phyloP scores from a whole-genome alignment of 495 filamentous ascomycete genomes.

The Chaetomium tenue region DNA sequence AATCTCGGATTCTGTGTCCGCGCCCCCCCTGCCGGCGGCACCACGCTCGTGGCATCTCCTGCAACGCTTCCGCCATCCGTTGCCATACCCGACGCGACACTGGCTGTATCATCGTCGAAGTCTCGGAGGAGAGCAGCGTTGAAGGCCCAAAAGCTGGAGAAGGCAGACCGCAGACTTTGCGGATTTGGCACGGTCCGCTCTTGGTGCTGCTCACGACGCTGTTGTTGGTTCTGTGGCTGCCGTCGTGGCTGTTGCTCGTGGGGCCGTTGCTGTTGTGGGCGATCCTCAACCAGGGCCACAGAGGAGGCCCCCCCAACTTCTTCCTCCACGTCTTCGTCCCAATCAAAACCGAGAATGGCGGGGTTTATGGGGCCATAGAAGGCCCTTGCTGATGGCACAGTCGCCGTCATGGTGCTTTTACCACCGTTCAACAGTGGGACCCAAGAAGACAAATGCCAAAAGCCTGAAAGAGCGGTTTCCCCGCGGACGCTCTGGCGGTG shows the following conservation, averaged over 20 bases:
- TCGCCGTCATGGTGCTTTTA: constrained; percentile 6
- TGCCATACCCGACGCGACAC: background rate
- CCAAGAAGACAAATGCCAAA: background rate
- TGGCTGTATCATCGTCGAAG: background rate
- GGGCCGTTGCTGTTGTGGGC: background rate
- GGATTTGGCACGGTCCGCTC: background rate
- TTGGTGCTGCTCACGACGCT: background rate
- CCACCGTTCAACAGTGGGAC: background rate
- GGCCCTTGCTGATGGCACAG: background rate
- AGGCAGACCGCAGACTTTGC: background rate
- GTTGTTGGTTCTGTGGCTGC: background rate
- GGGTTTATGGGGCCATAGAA: constrained; percentile 23
- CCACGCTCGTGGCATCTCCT: background rate
- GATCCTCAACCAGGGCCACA: background rate
- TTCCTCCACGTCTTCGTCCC: background rate
- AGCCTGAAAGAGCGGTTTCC: background rate
- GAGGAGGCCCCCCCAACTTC: background rate
- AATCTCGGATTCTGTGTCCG: background rate
- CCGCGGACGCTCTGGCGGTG: background rate
- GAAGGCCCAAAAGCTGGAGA: background rate
- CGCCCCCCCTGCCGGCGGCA: background rate
- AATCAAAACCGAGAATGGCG: constrained; percentile 18
- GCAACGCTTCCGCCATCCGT: background rate
- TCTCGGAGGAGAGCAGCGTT: background rate
- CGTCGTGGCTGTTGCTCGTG: background rate